These are phyloP conservation scores for Rhexocercosporidium sp. DNA, from an alignment of 2,329 filamentous ascomycete genomes.

Conservation along the genomic window DNA sequence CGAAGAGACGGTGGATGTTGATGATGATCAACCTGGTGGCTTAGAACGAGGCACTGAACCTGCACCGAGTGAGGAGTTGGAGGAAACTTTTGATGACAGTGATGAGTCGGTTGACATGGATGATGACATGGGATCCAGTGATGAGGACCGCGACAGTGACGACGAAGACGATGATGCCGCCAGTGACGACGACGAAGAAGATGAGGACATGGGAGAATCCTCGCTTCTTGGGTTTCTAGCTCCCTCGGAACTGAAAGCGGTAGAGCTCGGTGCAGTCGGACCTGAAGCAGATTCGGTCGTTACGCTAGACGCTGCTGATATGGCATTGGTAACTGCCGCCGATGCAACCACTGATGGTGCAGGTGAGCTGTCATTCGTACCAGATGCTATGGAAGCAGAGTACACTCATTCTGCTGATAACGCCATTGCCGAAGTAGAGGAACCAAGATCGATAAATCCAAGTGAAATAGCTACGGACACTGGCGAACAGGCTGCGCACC, in stretches of 20 bases:
- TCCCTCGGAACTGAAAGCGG: constrained; percentile 41
- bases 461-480: not conserved
- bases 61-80: constrained; percentile 24
- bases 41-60: constrained; percentile 20
- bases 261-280: constrained; percentile 38
- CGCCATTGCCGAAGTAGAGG: not conserved
- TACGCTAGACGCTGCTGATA: constrained; percentile 39
- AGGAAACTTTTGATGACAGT: constrained; percentile 51
- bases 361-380: not conserved
- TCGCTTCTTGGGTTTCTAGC: constrained; percentile 41
- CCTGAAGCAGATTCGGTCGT: constrained; percentile 25
- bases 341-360: not conserved
- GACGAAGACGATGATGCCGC: constrained; percentile 55
- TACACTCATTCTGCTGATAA: not conserved
- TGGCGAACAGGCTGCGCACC: not conserved
- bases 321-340: not conserved
- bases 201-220: constrained; percentile 15
- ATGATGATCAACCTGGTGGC: constrained; percentile 30
- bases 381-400: not conserved
- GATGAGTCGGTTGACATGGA: constrained; percentile 74
- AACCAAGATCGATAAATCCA: not conserved
- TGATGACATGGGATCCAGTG: constrained; percentile 66
- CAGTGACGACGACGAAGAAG: constrained; percentile 48
- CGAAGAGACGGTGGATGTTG: constrained; percentile 35
- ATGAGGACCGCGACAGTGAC: constrained; percentile 52